Base-by-base conservation (phyloP, 768 basidiomycete species). In the Mycena vulgaris region DNA sequence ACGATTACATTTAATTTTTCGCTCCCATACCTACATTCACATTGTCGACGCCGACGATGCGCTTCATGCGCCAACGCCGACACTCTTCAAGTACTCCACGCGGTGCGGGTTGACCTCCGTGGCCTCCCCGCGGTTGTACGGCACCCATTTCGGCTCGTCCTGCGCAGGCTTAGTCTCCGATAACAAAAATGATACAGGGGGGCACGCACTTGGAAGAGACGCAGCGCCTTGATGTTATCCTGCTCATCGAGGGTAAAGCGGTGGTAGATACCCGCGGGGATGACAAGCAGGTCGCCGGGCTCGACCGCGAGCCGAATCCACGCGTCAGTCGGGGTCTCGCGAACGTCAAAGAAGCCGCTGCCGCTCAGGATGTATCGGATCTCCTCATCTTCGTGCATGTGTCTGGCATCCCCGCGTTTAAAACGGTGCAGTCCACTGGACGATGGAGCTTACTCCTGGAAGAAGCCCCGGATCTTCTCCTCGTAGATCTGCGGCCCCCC, bases 361-460 rank as follows among this genome's bases (percentile, higher is more conserved):
- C 97, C 97, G 0, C 87, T 85, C 45, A 95, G 86, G 74, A 97
- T 90, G 75, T 94, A 98, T 10, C 96, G 87, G 76, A 97, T 97
- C 81, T 98, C 96, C 76, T 98, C 96, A 75, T 98, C 96, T 79
- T 98, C 95, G 75, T 98, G 97, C 85, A 98, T 88, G 75, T 98
- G 96, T 75, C 94, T 95, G 73, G n/a, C n/a, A n/a, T n/a, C n/a
- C n/a, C n/a, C n/a, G n/a, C n/a, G n/a, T n/a, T n/a, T n/a, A n/a
- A n/a, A n/a, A n/a, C n/a, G n/a, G n/a, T n/a, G 25, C 68, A 57
- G 55, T 13, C 13, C 33, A 40, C 47, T 10, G 25, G 19, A 11
- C 7, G 27, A 25, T 27, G 42, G 16, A 28, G 33, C 91, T 69
- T 74, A 95, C 94, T 96, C 95, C 62, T 92, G 85, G 75, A 94